Percentiles rank a stretch among this genome's conserved stretches.
These are phyloP conservation scores for Hypomontagnella monticulosa DNA, from an alignment of 495 filamentous ascomycete genomes.

Conservation along the genomic window DNA sequence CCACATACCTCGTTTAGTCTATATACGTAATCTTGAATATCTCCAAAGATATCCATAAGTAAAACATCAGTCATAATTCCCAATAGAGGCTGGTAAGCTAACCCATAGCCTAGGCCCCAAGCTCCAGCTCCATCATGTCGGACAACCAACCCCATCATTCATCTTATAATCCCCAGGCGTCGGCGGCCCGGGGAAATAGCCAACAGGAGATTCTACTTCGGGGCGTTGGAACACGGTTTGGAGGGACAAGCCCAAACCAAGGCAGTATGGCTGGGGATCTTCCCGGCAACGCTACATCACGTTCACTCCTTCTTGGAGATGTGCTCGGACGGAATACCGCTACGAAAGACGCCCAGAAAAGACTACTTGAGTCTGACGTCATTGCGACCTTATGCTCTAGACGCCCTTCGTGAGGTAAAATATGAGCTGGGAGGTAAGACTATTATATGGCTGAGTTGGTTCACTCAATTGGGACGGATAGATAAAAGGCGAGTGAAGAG, in stretches of 20 bases:
- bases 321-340: conserved; percentile 12
- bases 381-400: conserved; percentile 5
- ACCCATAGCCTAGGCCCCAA: background rate
- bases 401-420: background rate
- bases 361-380: conserved; percentile 8
- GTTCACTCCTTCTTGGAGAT: conserved; percentile 1
- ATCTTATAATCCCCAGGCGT: background rate
- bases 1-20: background rate
- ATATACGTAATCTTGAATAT: background rate
- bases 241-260: background rate
- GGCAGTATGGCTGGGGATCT: conserved; percentile 1
- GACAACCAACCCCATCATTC: background rate
- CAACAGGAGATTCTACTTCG: conserved; percentile 8
- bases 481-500: too few species aligned
- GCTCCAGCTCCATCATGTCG: conserved; percentile 9
- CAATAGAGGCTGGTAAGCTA: background rate
- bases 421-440: background rate
- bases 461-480: too few species aligned
- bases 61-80: background rate
- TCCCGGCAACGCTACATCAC: background rate
- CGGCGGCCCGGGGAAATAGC: background rate
- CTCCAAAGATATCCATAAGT: background rate
- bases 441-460: too few species aligned
- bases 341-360: background rate
- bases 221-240: conserved; percentile 26